These are phyloP conservation scores for Globisporangium splendens DNA, from an alignment of 352 stramenopile species.

Conservation along the genomic window DNA sequence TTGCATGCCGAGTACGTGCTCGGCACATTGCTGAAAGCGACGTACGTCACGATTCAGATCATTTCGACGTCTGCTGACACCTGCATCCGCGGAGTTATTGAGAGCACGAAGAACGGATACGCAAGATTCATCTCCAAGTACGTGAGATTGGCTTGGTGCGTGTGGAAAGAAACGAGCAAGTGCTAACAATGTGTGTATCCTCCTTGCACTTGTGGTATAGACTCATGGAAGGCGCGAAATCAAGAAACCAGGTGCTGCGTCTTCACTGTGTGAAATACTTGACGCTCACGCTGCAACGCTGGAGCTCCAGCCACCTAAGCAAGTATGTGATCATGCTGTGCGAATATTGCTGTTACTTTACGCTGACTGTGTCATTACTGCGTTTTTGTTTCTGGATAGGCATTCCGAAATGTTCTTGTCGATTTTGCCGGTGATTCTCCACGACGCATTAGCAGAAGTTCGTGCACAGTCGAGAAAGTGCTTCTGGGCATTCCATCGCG, in stretches of 20 bases:
- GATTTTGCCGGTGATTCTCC: slow-evolving; percentile 55
- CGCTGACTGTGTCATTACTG: not conserved
- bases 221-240: slow-evolving; percentile 70
- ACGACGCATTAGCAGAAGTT: slow-evolving; percentile 72
- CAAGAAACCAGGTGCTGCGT: slow-evolving; percentile 72
- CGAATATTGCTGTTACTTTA: not conserved
- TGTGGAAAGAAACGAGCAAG: not conserved
- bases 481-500: slow-evolving; percentile 69
- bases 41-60: slow-evolving; percentile 86
- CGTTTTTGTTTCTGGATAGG: slow-evolving; percentile 17
- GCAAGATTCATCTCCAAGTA: slow-evolving; percentile 71
- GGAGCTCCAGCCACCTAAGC: slow-evolving; percentile 60
- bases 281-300: slow-evolving; percentile 65
- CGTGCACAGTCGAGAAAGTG: slow-evolving; percentile 72
- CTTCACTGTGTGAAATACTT: slow-evolving; percentile 72
- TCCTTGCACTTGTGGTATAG: slow-evolving; percentile 17
- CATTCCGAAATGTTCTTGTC: slow-evolving; percentile 54
- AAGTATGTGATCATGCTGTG: slow-evolving; percentile 42
- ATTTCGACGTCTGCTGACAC: slow-evolving; percentile 74
- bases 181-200: not conserved
- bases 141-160: slow-evolving; percentile 10
- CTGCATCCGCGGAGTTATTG: slow-evolving; percentile 70
- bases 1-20: slow-evolving; percentile 70
- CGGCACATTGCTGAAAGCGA: slow-evolving; percentile 70
- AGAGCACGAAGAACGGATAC: slow-evolving; percentile 74